Base-by-base conservation (phyloP, 2,329 filamentous ascomycete genomes). In the Mycocentrospora acerina region DNA sequence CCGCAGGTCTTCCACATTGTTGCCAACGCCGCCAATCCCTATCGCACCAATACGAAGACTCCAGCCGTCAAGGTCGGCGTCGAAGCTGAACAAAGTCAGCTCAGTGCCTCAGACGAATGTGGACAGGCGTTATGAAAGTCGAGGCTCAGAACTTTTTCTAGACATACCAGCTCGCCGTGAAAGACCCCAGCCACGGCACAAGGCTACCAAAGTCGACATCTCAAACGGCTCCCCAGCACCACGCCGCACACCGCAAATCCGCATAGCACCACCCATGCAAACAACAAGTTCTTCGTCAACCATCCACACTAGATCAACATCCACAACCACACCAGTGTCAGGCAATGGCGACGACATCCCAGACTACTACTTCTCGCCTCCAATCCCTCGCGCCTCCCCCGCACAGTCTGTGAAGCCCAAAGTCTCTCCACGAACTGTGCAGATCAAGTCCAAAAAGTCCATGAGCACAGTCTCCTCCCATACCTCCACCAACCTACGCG, bases 281-380 rank as follows among this genome's bases (percentile, higher is more conserved):
- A 49, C 46, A 22, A 5, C 27, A 25, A 34, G 29, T 8, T 41
- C 48, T 9, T 40, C 48, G 3, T 46, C 48, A 24, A 48, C 45
- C 13, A 47, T 44, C n/a, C 41, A 47, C n/a, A 41, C 57, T 8
- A 43, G 35, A 29, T 32, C 45, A 7, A 56, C 54, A 1, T 42
- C 52, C n/a, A 48, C 47, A 11, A 53, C 48, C 36, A 60, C 57
- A 17, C 49, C 53, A 13, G 51, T 55, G 10, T 25, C 40, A 12
- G 49, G 42, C n/a, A 48, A 46, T 13, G 46, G 44, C n/a, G 57
- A 48, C 3, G 60, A 66, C 19, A 65, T 67, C 7, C 60, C 61
- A n/a, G 61, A 66, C 40, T 67, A 67, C 40, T 66, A 67, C 46
- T 64, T 64, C 35, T 55, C 54, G n/a, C 44, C 52, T 12, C 37